A percentile compares a stretch with the other conserved stretches of the same genome.
These are phyloP conservation scores for Apiospora marii DNA, from an alignment of 2,329 filamentous ascomycete genomes.

Conservation along the genomic window DNA sequence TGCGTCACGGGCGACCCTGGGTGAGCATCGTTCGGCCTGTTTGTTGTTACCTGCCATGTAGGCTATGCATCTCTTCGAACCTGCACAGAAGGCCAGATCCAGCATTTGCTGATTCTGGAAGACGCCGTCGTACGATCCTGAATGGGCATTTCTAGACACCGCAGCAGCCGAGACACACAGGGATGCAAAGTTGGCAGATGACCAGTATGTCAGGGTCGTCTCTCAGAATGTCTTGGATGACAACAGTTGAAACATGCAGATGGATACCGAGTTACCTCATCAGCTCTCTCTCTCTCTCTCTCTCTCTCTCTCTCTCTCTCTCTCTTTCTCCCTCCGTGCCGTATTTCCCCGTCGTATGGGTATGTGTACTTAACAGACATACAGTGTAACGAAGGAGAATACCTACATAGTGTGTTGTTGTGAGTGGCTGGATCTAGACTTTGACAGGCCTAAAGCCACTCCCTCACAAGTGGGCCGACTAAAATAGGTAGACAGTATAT, in stretches of 20 bases:
- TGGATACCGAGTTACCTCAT: neutral
- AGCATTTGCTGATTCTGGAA: neutral
- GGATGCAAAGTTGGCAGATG: neutral
- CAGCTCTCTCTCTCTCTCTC: neutral
- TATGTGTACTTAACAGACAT: neutral
- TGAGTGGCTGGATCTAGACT: neutral
- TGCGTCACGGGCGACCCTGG: too few relatives aligned
- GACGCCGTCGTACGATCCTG: neutral
- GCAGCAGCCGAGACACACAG: neutral
- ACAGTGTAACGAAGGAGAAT: neutral
- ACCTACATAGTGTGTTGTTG: neutral
- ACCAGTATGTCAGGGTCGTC: neutral
- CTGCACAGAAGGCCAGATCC: neutral
- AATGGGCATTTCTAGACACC: neutral
- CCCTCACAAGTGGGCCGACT: neutral
- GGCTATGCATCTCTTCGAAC: neutral
- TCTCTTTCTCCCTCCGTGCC: neutral
- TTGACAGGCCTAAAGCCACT: neutral
- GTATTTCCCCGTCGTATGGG: neutral
- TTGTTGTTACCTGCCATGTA: too few relatives aligned
- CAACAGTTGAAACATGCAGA: neutral
- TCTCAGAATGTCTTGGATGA: slow-evolving; percentile 16
- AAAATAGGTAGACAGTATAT: slow-evolving; percentile 1
- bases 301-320: neutral
- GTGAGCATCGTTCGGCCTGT: too few relatives aligned